These are phyloP conservation scores for Gossypium schwendimanii DNA, from an alignment of 441 rosid genomes.

Conservation along the genomic window DNA sequence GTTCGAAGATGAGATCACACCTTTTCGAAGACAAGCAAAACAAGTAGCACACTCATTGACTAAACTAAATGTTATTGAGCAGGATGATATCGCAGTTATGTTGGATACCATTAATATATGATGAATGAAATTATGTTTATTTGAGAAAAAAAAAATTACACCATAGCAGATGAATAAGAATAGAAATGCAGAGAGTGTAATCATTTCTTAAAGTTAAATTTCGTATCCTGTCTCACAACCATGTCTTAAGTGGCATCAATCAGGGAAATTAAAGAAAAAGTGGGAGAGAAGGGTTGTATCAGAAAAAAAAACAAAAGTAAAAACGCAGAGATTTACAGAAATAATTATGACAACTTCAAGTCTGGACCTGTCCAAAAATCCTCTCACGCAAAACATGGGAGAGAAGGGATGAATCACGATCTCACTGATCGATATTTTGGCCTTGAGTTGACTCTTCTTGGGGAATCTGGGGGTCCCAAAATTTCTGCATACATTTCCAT, in stretches of 20 bases:
- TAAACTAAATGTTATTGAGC: too few relatives aligned
- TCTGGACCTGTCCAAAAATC: slow-evolving; percentile 1
- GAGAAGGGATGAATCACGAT: not conserved
- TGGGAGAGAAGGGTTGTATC: too few relatives aligned
- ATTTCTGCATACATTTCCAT: slow-evolving; percentile 58
- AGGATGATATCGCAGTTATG: too few relatives aligned
- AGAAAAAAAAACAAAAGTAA: not conserved
- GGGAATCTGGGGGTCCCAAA: slow-evolving; percentile 9
- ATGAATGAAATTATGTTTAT: too few relatives aligned
- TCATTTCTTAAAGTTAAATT: not conserved
- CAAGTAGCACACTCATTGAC: too few relatives aligned
- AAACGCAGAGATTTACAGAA: not conserved
- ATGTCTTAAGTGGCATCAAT: not conserved
- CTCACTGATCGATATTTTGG: slow-evolving; percentile 15
- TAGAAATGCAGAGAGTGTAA: not conserved
- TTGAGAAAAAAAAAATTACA: too few relatives aligned
- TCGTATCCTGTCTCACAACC: not conserved
- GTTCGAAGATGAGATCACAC: too few relatives aligned
- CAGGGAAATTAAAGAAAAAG: not conserved
- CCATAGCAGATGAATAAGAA: too few relatives aligned
- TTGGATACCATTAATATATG: too few relatives aligned
- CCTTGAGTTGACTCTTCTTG: slow-evolving; percentile 15
- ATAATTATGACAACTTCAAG: not conserved
- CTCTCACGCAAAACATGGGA: not conserved
- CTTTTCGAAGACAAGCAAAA: too few relatives aligned